These are phyloP conservation scores for Thermothelomyces thermophilus DNA, from an alignment of 2,329 filamentous ascomycete species.

Conservation along the genomic window DNA sequence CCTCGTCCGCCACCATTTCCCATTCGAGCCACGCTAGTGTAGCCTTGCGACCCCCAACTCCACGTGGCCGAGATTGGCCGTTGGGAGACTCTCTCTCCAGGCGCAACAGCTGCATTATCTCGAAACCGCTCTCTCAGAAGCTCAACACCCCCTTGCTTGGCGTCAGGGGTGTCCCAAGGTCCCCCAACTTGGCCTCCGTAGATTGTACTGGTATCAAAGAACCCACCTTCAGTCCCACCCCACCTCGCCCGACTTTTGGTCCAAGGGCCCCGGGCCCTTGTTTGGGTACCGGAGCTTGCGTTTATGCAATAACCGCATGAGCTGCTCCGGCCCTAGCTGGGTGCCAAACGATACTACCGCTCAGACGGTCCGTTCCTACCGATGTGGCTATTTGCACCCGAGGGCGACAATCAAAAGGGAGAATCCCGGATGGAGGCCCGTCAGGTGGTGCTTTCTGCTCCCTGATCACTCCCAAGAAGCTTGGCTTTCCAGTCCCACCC, in stretches of 20 bases:
- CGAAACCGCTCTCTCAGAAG: background rate
- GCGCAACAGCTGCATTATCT: background rate
- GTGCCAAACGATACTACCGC: slow-evolving; percentile 26
- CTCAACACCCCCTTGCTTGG: slow-evolving; percentile 10
- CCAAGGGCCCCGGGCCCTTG: slow-evolving; percentile 1
- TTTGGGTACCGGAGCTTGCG: slow-evolving; percentile 13
- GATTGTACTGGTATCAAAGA: too few species aligned
- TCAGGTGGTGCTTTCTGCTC: slow-evolving; percentile 28
- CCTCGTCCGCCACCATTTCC: background rate
- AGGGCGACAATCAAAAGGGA: slow-evolving; percentile 28
- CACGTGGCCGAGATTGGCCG: background rate
- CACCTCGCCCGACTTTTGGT: slow-evolving; percentile 10
- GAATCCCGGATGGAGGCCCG: slow-evolving; percentile 19
- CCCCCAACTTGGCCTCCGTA: too few species aligned
- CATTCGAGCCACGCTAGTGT: background rate
- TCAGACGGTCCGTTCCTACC: slow-evolving; percentile 38
- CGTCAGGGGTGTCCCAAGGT: background rate
- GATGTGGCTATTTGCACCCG: slow-evolving; percentile 33
- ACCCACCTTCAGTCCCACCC: background rate
- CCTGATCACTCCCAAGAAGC: slow-evolving; percentile 21
- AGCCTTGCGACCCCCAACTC: background rate
- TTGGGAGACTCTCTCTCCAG: background rate
- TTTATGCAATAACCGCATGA: slow-evolving; percentile 20
- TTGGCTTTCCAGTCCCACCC: slow-evolving; percentile 21
- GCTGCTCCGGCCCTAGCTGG: slow-evolving; percentile 13